A percentile compares a stretch with the other conserved stretches of the same genome.
Conservation (phyloP, 2,329 filamentous ascomycete species). For the Herpotrichia juniperi region DNA sequence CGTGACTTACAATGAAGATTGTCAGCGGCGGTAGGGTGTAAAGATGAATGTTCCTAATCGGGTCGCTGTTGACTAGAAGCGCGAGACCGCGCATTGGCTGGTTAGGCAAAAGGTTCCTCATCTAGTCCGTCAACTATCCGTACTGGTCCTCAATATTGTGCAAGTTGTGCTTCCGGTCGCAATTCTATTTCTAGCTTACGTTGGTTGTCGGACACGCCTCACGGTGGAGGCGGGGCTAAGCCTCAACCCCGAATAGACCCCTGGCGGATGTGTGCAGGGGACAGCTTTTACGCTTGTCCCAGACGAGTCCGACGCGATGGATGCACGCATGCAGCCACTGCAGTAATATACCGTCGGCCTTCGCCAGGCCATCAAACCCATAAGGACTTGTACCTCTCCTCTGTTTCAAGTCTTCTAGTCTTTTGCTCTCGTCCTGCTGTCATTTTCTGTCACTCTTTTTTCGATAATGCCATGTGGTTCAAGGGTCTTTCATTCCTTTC, state of each 20-base stretch:
- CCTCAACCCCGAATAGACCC: slow-evolving; percentile 32
- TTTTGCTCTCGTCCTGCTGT: slow-evolving; percentile 29
- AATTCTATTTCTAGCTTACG: slow-evolving; percentile 39
- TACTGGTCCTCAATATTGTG: not conserved
- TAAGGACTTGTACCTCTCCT: slow-evolving; percentile 33
- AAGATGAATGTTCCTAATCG: slow-evolving; percentile 5
- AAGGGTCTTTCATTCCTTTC: slow-evolving; percentile 32
- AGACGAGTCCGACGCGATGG: slow-evolving; percentile 25
- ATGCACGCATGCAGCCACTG: slow-evolving; percentile 15
- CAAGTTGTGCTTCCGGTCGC: slow-evolving; percentile 2
- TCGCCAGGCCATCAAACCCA: slow-evolving; percentile 23
- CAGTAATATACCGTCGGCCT: slow-evolving; percentile 25
- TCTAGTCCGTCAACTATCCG: slow-evolving; percentile 11
- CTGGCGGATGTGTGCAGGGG: slow-evolving; percentile 23
- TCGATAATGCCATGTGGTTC: slow-evolving; percentile 46
- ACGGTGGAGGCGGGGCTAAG: slow-evolving; percentile 31
- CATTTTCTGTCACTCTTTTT: slow-evolving; percentile 31
- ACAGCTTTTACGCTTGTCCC: slow-evolving; percentile 18
- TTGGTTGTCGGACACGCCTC: slow-evolving; percentile 32
- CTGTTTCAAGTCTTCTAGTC: slow-evolving; percentile 27
- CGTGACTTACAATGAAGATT: slow-evolving; percentile 6
- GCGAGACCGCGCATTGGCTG: slow-evolving; percentile 8
- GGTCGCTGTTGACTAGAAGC: not conserved
- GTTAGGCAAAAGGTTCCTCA: not conserved
- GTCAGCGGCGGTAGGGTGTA: slow-evolving; percentile 3